These are phyloP conservation scores for Athelia sp. DNA, from an alignment of 1,284 basidiomycete genomes.

Conservation along the genomic window DNA sequence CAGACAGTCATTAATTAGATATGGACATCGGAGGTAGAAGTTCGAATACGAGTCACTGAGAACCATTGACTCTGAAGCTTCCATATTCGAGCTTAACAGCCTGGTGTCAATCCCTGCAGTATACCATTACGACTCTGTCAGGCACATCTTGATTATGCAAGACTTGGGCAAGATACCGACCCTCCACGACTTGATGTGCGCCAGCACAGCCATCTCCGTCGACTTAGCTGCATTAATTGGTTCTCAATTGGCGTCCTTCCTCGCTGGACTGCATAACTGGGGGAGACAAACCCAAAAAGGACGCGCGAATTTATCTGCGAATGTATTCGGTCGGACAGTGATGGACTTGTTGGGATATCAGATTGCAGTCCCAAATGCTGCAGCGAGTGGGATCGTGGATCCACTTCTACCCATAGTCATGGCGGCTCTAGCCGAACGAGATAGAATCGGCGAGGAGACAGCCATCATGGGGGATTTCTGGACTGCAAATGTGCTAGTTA, in stretches of 20 bases:
- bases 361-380: neutral
- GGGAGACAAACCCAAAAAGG: neutral
- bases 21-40: too few species aligned
- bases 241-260: neutral
- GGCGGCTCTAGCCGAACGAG: neutral
- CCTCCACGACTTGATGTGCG: neutral
- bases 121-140: neutral
- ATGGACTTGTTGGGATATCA: neutral
- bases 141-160: conserved; percentile 1
- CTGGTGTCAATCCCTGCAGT: neutral
- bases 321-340: neutral
- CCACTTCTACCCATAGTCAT: conserved; percentile 1
- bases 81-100: too few species aligned
- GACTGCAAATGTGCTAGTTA: conserved; percentile 1
- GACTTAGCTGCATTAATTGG: neutral
- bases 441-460: neutral
- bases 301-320: neutral
- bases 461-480: conserved; percentile 3
- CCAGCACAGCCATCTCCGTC: neutral
- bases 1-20: too few species aligned
- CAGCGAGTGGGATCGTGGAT: neutral
- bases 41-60: too few species aligned
- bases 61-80: too few species aligned
- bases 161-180: conserved; percentile 1
- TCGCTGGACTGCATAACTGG: conserved; percentile 2